Base-by-base conservation (phyloP, 768 basidiomycete genomes). In the Mrakia hoshinonis region DNA sequence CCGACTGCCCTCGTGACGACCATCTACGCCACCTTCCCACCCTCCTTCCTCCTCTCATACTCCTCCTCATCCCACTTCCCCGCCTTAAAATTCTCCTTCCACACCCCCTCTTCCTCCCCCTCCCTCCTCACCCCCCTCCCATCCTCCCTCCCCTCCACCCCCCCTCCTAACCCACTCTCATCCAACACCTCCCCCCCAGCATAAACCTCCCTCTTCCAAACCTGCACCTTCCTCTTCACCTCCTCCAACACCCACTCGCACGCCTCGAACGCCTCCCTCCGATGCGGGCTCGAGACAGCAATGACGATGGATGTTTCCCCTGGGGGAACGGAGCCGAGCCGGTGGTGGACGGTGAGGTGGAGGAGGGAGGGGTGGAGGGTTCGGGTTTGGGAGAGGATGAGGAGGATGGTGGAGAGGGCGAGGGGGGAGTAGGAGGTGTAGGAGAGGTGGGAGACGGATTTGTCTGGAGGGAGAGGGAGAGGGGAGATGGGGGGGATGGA, bases 201-300 rank as follows among this genome's bases (percentile, higher is more conserved):
- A 75, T 93, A 94, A 76, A 85, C 90, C 77, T 94, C 92, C 75
- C 89, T 81, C 81, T 95, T 94, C 92, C 92, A 95, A 74, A 94
- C 89, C 79, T 91, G 91, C 51, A 84, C 90, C 76, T 85, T 87
- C 73, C 80, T 80, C 81, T 95, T 95, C 69, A 94, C 87, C 70
- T 87, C 84, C 78, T 95, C 92, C n/a, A 95, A 82, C 71, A 93
- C 86, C 75, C 82, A 85, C 79, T 92, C 91, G 78, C 89, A 91
- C 22, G 86, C 87, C 65, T 82, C 79, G 77, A 92, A 92, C 9
- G 89, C 87, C 77, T 90, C 90, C 75, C 86, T 87, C 39, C 92
- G 84, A 79, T 92, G 91, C 9, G 91, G 88, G 13, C 89, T 87
- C 3, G 90, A 88, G 4, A 92, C 90, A 1, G 89, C 88, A 72